Evolutionary conservation across 2,329 filamentous ascomycete species (phyloP).

Genomic region (Endoconidiophora polonica): DNA sequence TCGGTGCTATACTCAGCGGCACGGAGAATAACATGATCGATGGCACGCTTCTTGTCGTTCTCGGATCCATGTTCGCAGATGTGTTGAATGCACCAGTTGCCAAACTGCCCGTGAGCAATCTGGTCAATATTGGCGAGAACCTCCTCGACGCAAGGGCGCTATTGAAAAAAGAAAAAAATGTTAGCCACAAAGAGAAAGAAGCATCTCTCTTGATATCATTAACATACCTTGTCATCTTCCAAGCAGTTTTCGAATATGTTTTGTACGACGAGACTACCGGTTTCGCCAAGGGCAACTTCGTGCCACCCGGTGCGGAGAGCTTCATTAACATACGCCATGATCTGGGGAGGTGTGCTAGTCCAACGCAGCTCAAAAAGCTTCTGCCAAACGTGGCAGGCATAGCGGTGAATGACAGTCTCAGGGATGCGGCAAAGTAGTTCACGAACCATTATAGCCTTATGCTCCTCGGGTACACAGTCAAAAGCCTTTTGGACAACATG

Average conservation of each 20-base stretch:
- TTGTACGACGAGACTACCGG: constrained; percentile 91
- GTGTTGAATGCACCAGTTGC: constrained; percentile 99
- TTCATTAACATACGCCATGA: constrained; percentile 97
- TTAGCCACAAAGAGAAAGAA: constrained; percentile 12
- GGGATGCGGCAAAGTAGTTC: constrained; percentile 88
- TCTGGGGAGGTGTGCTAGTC: constrained; percentile 85
- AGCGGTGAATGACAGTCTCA: constrained; percentile 94
- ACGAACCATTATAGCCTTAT: constrained; percentile 98
- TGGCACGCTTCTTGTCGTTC: constrained; percentile 77
- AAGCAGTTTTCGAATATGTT: constrained; percentile 99
- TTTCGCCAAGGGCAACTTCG: constrained; percentile 91
- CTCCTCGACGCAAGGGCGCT: constrained; percentile 95
- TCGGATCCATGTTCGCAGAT: constrained; percentile 93
- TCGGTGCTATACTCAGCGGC: constrained; percentile 97
- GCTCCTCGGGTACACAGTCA: constrained; percentile 90
- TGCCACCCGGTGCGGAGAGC: constrained; percentile 95
- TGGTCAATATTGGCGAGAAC: constrained; percentile 90
- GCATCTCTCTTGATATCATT: neutral
- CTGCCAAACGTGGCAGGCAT: constrained; percentile 98
- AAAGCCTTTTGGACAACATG: constrained; percentile 98
- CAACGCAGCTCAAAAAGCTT: constrained; percentile 97
- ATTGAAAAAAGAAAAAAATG: constrained; percentile 10
- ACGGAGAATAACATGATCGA: constrained; percentile 88
- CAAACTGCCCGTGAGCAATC: constrained; percentile 92
- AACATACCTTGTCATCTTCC: constrained; percentile 83